Base-by-base conservation (phyloP, 768 basidiomycete genomes). In the Psilocybe cubensis region DNA sequence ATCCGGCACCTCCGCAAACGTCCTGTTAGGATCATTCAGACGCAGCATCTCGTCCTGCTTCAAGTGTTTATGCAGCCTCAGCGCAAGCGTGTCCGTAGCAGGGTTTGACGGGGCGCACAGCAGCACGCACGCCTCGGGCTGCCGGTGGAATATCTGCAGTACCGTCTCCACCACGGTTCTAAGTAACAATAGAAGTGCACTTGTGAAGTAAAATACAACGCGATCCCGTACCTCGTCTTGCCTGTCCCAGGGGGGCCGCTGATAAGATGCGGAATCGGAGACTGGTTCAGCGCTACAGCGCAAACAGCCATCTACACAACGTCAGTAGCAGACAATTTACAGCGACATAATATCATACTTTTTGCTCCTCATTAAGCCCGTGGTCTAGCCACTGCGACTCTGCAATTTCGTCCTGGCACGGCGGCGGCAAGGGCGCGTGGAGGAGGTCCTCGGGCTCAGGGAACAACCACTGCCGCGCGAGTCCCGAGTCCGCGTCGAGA, bases 231-330 rank as follows among this genome's bases (percentile, higher is more conserved):
- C 79, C 77, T 75, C n/a, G 80, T 83, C 66, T 83, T 83, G 18
- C 80, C 81, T 18, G 81, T 83, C 0, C 81, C 81, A 17, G 81
- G 79, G 12, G 81, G 81, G 1, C 81, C 81, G 51, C 74, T 73
- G 53, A 83, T 81, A 2, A 83, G 64, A 55, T 78, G 79, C 0
- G 80, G 81, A 2, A 80, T 74, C n/a, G 76, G 72, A 14, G 75
- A 80, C 51, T 77, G 73, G 57, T 76, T 71, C 12, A 77, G 64
- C 1, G 79, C 72, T 25, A 81, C 75, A 7, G 77, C 74, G 43
- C 71, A 69, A 18, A 77, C 79, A 38, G 80, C 79, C 24, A 73
- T 60, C 81, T 82, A 59, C n/a, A 23, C 12, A 35, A 27, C 23
- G 9, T 54, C 28, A 62, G 27, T 43, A 55, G 48, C 42, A 42